Percentiles rank a stretch among this genome's conserved stretches.
Evolutionary conservation across 73 alveolate genomes (phyloP).

Genomic region (Paramecium biaurelia): DNA sequence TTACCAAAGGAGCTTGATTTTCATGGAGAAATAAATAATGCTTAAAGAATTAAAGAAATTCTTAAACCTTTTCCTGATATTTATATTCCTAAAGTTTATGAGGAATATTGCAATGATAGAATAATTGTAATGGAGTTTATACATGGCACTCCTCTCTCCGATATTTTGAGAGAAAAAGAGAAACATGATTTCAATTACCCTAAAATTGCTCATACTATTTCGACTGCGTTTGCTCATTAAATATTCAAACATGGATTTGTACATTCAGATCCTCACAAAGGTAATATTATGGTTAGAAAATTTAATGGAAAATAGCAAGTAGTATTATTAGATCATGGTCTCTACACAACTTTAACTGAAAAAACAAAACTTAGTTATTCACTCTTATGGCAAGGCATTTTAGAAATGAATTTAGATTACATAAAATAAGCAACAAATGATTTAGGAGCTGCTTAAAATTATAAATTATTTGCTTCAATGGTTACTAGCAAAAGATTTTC

Average conservation of each 20-base stretch:
- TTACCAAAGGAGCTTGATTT: slow-evolving; percentile 77
- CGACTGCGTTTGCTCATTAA: slow-evolving; percentile 70
- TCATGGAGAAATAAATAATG: slow-evolving; percentile 69
- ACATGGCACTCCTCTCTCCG: slow-evolving; percentile 70
- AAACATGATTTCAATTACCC: slow-evolving; percentile 55
- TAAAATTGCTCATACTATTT: slow-evolving; percentile 63
- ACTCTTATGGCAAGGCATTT: slow-evolving; percentile 77
- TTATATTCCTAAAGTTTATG: slow-evolving; percentile 68
- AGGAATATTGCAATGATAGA: slow-evolving; percentile 60
- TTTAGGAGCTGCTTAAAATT: slow-evolving; percentile 71
- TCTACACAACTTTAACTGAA: slow-evolving; percentile 64
- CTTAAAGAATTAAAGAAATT: slow-evolving; percentile 66
- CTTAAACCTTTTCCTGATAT: slow-evolving; percentile 62
- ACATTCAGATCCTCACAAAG: slow-evolving; percentile 85
- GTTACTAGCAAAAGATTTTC: slow-evolving; percentile 72
- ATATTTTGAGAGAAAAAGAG: slow-evolving; percentile 58
- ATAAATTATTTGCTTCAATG: slow-evolving; percentile 76
- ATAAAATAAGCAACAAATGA: slow-evolving; percentile 69
- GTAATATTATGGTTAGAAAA: slow-evolving; percentile 70
- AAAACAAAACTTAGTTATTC: slow-evolving; percentile 71
- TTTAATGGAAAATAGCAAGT: slow-evolving; percentile 51
- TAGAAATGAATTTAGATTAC: slow-evolving; percentile 68
- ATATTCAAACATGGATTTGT: slow-evolving; percentile 75
- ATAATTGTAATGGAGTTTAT: slow-evolving; percentile 72
- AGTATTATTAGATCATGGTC: slow-evolving; percentile 81